Evolutionary conservation across 441 rosid genomes (phyloP).

Genomic region (Bocquillonia castaneifolia): DNA sequence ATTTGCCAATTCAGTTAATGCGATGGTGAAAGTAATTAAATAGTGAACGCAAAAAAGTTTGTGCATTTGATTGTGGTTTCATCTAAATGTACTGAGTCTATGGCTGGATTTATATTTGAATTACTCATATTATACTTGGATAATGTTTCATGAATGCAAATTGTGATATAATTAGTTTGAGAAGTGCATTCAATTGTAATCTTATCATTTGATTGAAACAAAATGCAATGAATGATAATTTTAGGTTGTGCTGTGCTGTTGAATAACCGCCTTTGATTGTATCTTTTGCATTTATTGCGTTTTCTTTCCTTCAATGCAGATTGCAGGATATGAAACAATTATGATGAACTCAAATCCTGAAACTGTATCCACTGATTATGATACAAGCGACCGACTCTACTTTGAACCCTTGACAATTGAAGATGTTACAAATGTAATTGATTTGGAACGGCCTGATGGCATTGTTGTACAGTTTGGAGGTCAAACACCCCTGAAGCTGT

Average conservation of each 20-base stretch:
- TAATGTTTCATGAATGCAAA: neutral
- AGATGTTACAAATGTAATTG: slow-evolving; percentile 83
- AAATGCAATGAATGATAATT: neutral
- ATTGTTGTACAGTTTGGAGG: slow-evolving; percentile 95
- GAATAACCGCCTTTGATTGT: neutral
- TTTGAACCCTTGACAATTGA: slow-evolving; percentile 88
- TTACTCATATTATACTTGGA: neutral
- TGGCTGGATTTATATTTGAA: neutral
- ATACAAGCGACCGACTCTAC: slow-evolving; percentile 93
- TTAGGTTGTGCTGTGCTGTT: neutral
- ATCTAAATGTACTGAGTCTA: neutral
- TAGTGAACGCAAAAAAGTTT: too few species aligned
- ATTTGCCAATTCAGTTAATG: too few species aligned
- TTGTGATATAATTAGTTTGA: neutral
- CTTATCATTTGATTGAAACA: neutral
- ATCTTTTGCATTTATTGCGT: neutral
- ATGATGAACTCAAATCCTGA: slow-evolving; percentile 99
- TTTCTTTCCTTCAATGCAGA: slow-evolving; percentile 38
- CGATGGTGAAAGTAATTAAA: too few species aligned
- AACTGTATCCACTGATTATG: slow-evolving; percentile 91
- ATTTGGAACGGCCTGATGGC: slow-evolving; percentile 89
- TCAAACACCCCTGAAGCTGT: slow-evolving; percentile 87
- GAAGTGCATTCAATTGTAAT: neutral
- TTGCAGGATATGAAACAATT: slow-evolving; percentile 93
- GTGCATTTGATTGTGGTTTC: too few species aligned